Evolutionary conservation across 2,329 filamentous ascomycete genomes (phyloP), one percentile per base, ranked within the genome.

Genomic region (Diaporthe nobilis): DNA sequence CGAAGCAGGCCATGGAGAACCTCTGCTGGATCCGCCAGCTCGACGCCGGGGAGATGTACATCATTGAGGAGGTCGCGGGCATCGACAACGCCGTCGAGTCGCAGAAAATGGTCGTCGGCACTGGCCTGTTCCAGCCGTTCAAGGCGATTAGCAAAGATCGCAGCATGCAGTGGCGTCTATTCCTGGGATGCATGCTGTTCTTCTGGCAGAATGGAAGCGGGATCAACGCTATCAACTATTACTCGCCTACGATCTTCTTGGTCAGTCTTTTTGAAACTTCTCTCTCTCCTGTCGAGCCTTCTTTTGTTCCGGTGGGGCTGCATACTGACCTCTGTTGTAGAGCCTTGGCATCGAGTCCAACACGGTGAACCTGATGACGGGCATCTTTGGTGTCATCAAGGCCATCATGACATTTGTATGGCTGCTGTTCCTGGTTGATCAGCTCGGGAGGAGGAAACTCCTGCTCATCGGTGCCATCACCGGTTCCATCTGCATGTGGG

Each of bases 191-290:
- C 74, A 90, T 94, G 80, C 87, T 96, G n/a, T 96, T 96, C 87
- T 86, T 96, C 73, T 95, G 92, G 88, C 94, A 96, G 83, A 96
- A 96, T 79, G 92, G 92, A 70, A 88, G 86, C 4, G 94, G 94
- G 2, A 95, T 95, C 85, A 95, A 95, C 79, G 93, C 93, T 28
- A 92, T 94, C 85, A 95, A 95, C 86, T 95, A 95, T 84, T 94
- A 93, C 83, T 88, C 86, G 0, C 93, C 93, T 0, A 93, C 90
- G 0, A 90, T 95, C 10, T 94, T 95, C 87, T 47, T 47, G 39
- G 60, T 63, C 2, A 44, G 60, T 63, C 60, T 63, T 12, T 20
- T 42, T 12, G 3, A 28, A 12, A 15, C 37, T 1, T 44, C 37
- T 61, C 12, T 61, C 37, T 44, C 15, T 12, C 22, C n/a, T 47